These are phyloP conservation scores for Podospora bellae-mahoneyi DNA, from an alignment of 495 filamentous ascomycete species.

Conservation along the genomic window DNA sequence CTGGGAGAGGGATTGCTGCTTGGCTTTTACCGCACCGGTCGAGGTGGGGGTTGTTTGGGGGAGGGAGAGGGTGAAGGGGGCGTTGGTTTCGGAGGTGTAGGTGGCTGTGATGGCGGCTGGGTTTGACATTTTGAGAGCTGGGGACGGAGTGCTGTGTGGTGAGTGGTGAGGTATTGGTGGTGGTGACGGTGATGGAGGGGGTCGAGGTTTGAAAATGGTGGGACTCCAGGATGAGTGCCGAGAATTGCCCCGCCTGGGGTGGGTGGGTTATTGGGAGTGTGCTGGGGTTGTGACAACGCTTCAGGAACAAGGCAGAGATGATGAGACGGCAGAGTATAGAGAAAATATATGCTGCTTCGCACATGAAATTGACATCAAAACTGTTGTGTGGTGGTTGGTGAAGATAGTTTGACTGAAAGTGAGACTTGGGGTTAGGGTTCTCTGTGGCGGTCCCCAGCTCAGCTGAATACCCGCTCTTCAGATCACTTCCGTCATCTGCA, in stretches of 20 bases:
- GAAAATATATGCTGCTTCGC: too few relatives aligned
- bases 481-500: slow-evolving; percentile 9
- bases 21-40: slow-evolving; percentile 42
- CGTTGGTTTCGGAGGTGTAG: slow-evolving; percentile 57
- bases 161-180: not conserved
- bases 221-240: slow-evolving; percentile 1
- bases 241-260: slow-evolving; percentile 8
- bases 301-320: not conserved
- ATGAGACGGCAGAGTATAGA: too few relatives aligned
- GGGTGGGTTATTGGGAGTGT: not conserved
- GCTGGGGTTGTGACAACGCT: not conserved
- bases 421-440: not conserved
- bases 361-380: too few relatives aligned
- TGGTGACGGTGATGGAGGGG: not conserved
- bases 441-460: not conserved
- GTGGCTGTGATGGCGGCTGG: slow-evolving; percentile 40
- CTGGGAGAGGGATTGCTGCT: slow-evolving; percentile 62
- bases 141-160: not conserved
- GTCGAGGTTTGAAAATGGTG: not conserved
- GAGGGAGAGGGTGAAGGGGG: slow-evolving; percentile 41
- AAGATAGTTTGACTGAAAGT: too few relatives aligned
- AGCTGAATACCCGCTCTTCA: slow-evolving; percentile 3
- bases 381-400: too few relatives aligned
- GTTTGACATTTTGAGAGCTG: slow-evolving; percentile 20
- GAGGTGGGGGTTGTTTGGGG: slow-evolving; percentile 39